Evolutionary conservation across 2,329 filamentous ascomycete genomes (phyloP).

Genomic region (Shiraia bambusicola): DNA sequence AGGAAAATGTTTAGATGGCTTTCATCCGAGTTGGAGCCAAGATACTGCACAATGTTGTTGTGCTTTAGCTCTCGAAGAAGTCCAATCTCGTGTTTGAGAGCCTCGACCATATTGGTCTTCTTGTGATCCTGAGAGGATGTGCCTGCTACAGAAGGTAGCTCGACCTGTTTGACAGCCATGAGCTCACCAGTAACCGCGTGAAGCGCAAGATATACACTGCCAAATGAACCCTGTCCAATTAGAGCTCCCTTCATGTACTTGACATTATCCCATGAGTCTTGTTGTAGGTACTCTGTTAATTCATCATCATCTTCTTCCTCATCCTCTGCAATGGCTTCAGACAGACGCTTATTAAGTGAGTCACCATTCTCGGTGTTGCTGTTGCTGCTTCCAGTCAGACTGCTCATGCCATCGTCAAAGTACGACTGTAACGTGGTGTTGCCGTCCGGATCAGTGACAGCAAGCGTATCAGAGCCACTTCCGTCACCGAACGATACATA

Average conservation of each 20-base stretch:
- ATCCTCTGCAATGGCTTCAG: slow-evolving; percentile 82
- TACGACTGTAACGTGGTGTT: slow-evolving; percentile 72
- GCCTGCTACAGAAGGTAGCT: slow-evolving; percentile 78
- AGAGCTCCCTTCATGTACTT: slow-evolving; percentile 99
- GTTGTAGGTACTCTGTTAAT: slow-evolving; percentile 83
- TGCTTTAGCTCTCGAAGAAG: slow-evolving; percentile 92
- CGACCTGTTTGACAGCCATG: slow-evolving; percentile 97
- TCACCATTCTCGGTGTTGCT: slow-evolving; percentile 60
- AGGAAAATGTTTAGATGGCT: slow-evolving; percentile 98
- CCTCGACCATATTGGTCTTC: slow-evolving; percentile 98
- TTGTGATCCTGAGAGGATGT: slow-evolving; percentile 73
- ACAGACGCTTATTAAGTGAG: slow-evolving; percentile 79
- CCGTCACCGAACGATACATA: slow-evolving; percentile 85
- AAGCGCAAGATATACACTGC: slow-evolving; percentile 89
- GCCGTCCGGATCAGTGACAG: slow-evolving; percentile 75
- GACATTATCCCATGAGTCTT: slow-evolving; percentile 92
- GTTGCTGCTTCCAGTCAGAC: slow-evolving; percentile 68
- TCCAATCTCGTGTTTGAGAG: slow-evolving; percentile 93
- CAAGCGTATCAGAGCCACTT: slow-evolving; percentile 69
- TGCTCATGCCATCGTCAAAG: slow-evolving; percentile 77
- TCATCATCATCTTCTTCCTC: slow-evolving; percentile 91
- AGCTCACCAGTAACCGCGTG: slow-evolving; percentile 96
- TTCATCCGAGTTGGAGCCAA: slow-evolving; percentile 89
- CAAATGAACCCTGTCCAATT: slow-evolving; percentile 96
- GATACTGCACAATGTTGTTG: slow-evolving; percentile 95